Conservation (phyloP, 768 basidiomycete species). For the Galerina marginata region DNA sequence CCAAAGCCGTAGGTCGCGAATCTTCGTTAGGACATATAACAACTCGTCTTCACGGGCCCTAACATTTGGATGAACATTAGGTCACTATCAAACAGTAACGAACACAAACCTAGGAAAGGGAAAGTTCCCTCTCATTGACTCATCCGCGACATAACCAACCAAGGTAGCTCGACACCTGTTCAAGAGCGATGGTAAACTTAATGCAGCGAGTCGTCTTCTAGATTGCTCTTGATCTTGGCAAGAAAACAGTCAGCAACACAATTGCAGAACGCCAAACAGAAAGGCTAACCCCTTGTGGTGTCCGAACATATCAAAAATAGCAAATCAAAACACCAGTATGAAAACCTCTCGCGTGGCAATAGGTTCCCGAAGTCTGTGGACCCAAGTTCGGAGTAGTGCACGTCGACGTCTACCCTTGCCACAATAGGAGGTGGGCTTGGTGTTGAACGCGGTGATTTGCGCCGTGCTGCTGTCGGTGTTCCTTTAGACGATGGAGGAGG, state of each 20-base stretch:
- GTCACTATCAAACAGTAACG: neutral
- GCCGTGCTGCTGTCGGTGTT: slow-evolving; percentile 6
- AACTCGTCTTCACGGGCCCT: slow-evolving; percentile 91
- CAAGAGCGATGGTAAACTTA: slow-evolving; percentile 74
- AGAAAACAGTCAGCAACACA: neutral
- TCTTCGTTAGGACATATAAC: slow-evolving; percentile 79
- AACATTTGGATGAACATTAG: neutral
- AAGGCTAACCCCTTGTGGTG: slow-evolving; percentile 56
- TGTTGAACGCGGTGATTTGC: slow-evolving; percentile 2
- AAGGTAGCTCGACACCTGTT: slow-evolving; percentile 76
- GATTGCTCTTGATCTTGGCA: slow-evolving; percentile 63
- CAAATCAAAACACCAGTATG: slow-evolving; percentile 92
- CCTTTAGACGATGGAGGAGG: slow-evolving; percentile 10
- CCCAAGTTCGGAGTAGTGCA: slow-evolving; percentile 47
- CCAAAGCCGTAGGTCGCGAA: slow-evolving; percentile 76
- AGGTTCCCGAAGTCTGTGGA: slow-evolving; percentile 62
- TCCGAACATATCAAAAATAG: slow-evolving; percentile 82
- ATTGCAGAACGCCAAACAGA: neutral
- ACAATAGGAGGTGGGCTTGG: slow-evolving; percentile 20
- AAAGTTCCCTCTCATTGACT: slow-evolving; percentile 80
- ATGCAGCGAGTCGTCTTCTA: slow-evolving; percentile 71
- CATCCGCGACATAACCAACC: slow-evolving; percentile 82
- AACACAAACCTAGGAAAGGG: slow-evolving; percentile 79
- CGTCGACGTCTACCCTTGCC: slow-evolving; percentile 38
- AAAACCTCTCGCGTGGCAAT: slow-evolving; percentile 82